Percentiles rank a stretch among this genome's conserved stretches.
Evolutionary conservation across 495 filamentous ascomycete species (phyloP).

Genomic region (Gamarada debralockiae): DNA sequence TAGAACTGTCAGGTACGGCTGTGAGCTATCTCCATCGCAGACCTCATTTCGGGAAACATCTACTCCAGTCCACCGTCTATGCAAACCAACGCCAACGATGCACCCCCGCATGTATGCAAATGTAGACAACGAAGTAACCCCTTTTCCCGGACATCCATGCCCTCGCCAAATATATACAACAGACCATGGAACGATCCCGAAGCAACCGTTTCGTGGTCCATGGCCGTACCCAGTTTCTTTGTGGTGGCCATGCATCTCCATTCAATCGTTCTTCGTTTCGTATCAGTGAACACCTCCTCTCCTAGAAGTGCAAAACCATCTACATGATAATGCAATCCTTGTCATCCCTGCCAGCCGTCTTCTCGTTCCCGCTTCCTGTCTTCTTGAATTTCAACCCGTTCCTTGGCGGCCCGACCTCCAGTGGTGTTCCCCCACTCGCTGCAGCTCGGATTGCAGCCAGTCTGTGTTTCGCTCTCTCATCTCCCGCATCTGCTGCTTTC

Average conservation of each 20-base stretch:
- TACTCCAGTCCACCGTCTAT: no score
- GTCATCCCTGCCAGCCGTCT: slow-evolving; percentile 32
- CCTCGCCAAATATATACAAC: neutral
- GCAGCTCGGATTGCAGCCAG: slow-evolving; percentile 84
- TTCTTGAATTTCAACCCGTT: slow-evolving; percentile 53
- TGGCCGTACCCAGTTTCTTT: no score
- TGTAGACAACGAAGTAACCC: neutral
- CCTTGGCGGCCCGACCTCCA: slow-evolving; percentile 39
- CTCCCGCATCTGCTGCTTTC: slow-evolving; percentile 87
- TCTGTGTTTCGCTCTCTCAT: slow-evolving; percentile 81
- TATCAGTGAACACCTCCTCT: no score
- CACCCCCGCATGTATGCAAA: neutral
- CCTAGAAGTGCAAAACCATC: slow-evolving; percentile 14
- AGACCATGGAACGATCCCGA: neutral
- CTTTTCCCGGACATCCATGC: neutral
- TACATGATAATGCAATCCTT: slow-evolving; percentile 60
- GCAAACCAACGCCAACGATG: neutral
- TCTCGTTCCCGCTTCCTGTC: slow-evolving; percentile 16
- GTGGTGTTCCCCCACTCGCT: slow-evolving; percentile 64
- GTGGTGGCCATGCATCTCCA: no score
- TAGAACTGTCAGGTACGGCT: no score
- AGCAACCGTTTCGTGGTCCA: no score
- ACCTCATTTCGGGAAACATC: no score
- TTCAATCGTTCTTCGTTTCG: no score
- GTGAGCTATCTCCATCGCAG: no score